Conservation (phyloP, 1,139 yeast species). For the Groenewaldozyma sp. region DNA sequence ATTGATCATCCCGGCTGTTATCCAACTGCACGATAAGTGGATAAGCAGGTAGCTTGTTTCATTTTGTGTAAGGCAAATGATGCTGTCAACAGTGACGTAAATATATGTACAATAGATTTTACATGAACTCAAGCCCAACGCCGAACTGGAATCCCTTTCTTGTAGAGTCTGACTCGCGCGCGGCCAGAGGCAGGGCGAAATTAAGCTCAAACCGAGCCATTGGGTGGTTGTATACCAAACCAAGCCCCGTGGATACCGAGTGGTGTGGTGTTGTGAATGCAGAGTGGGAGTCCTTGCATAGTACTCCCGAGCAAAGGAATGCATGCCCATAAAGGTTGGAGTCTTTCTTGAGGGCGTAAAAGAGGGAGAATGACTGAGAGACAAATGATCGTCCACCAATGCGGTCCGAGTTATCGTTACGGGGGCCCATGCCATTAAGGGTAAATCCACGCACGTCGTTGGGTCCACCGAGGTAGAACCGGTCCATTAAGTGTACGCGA, state of each 20-base stretch:
- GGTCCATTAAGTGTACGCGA: conserved; percentile 31
- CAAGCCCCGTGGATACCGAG: conserved; percentile 34
- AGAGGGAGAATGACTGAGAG: conserved; percentile 60
- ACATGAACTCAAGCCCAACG: conserved; percentile 76
- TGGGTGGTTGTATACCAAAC: conserved; percentile 74
- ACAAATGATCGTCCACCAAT: conserved; percentile 78
- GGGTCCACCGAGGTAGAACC: conserved; percentile 66
- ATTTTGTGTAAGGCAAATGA: neutral
- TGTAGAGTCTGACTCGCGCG: conserved; percentile 53
- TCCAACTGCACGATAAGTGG: conserved; percentile 55
- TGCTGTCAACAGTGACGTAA: neutral
- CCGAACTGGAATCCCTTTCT: conserved; percentile 91
- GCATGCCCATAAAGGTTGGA: neutral
- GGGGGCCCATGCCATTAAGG: conserved; percentile 76
- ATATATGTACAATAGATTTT: conserved; percentile 16
- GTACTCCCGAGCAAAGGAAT: conserved; percentile 64
- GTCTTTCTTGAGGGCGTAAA: conserved; percentile 31
- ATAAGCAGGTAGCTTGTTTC: conserved; percentile 24
- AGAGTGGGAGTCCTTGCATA: conserved; percentile 27
- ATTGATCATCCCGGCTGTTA: conserved; percentile 66
- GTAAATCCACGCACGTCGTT: conserved; percentile 73
- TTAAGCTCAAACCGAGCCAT: conserved; percentile 86
- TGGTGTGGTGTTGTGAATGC: conserved; percentile 4
- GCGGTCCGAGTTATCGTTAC: conserved; percentile 41
- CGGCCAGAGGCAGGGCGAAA: conserved; percentile 66